These are phyloP conservation scores for Canavalia gladiata DNA, from an alignment of 306 rosid species.

Conservation along the genomic window DNA sequence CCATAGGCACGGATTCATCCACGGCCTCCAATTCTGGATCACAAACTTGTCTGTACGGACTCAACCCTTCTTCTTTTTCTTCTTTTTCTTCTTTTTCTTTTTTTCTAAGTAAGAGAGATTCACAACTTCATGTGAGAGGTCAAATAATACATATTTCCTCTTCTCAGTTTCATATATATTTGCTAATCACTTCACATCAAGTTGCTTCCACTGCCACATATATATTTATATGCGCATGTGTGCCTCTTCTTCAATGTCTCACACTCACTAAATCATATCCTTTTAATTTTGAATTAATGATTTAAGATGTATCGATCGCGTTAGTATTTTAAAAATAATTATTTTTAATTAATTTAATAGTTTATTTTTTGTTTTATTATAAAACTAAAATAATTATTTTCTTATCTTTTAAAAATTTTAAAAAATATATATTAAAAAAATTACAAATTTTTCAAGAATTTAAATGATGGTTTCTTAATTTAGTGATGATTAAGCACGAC, in stretches of 20 bases:
- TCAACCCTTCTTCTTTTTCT: background rate
- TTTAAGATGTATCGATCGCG: too few relatives aligned
- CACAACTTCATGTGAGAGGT: background rate
- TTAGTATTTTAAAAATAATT: too few relatives aligned
- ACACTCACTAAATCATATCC: background rate
- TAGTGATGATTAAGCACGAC: background rate
- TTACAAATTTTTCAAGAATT: too few relatives aligned
- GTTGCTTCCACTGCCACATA: background rate
- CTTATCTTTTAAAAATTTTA: too few relatives aligned
- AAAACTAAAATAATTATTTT: too few relatives aligned
- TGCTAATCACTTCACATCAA: conserved; percentile 8
- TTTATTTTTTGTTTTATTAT: too few relatives aligned
- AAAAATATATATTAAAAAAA: too few relatives aligned
- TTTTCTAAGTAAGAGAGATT: too few relatives aligned
- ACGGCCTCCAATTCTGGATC: conserved; percentile 47
- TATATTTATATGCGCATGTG: background rate
- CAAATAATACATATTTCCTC: background rate
- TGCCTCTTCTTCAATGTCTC: conserved; percentile 12
- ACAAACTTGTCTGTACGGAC: conserved; percentile 46
- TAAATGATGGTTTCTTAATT: too few relatives aligned
- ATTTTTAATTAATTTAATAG: too few relatives aligned
- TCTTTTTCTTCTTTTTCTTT: too few relatives aligned
- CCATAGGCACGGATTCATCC: conserved; percentile 39
- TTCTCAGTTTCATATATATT: background rate
- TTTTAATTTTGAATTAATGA: too few relatives aligned